phyloP scores from a whole-genome alignment of 2,329 filamentous ascomycete genomes.

The Xylariaceae sp. region DNA sequence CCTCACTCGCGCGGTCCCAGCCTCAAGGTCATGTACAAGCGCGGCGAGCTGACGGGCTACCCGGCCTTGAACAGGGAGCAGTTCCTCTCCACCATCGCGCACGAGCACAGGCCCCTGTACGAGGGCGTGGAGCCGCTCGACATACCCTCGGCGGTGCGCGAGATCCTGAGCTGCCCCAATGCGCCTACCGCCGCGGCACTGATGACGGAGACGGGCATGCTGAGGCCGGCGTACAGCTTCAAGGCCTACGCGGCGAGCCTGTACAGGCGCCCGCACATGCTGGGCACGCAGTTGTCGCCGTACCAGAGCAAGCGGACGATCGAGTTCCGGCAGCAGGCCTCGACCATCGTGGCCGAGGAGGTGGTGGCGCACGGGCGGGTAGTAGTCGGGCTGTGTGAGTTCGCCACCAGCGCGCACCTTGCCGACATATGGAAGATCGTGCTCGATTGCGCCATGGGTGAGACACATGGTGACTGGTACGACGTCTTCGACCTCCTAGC shows the following conservation, averaged over 20 bases:
- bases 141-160: constrained; percentile 3
- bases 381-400: constrained; percentile 11
- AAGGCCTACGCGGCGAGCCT: neutral
- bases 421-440: constrained; percentile 9
- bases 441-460: constrained; percentile 10
- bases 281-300: neutral
- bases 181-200: constrained; percentile 3
- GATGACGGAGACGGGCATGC: neutral
- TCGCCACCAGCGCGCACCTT: constrained; percentile 3
- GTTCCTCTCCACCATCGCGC: neutral
- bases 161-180: constrained; percentile 4
- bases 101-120: neutral
- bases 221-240: constrained; percentile 13
- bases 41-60: constrained; percentile 17
- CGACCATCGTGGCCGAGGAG: constrained; percentile 18
- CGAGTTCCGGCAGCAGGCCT: constrained; percentile 22
- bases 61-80: neutral
- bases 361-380: constrained; percentile 14
- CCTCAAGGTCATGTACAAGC: constrained; percentile 7
- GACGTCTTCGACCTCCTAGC: constrained; percentile 23
- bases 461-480: constrained; percentile 12
- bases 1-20: neutral
- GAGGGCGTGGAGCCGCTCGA: neutral
- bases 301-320: constrained; percentile 17
- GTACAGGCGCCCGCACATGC: constrained; percentile 3